A percentile compares a stretch with the other conserved stretches of the same genome.
phyloP scores from a whole-genome alignment of 2,329 filamentous ascomycete genomes.

The Harringtonia aguacate region DNA sequence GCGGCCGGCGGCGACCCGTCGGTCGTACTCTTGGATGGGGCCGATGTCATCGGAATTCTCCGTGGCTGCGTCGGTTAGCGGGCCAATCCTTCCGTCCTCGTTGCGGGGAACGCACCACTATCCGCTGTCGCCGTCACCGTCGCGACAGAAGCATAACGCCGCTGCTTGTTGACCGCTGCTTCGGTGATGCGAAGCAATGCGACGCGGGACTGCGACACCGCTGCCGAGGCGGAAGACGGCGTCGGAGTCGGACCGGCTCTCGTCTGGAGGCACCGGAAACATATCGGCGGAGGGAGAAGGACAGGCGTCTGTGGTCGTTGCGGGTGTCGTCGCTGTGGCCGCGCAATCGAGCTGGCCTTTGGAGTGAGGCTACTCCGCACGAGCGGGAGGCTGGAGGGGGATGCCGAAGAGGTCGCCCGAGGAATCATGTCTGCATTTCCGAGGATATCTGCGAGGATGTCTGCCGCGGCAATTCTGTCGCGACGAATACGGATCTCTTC shows the following conservation, averaged over 20 bases:
- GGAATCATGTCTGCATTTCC: slow-evolving; percentile 6
- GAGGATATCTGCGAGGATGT: background rate
- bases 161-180: background rate
- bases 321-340: background rate
- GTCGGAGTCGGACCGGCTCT: background rate
- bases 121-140: slow-evolving; percentile 7
- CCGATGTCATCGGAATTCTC: slow-evolving; percentile 37
- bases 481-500: no score
- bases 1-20: slow-evolving; percentile 60
- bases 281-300: background rate
- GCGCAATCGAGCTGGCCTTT: background rate
- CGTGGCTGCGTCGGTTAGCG: background rate
- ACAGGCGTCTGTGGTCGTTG: slow-evolving; percentile 1
- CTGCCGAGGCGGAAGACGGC: background rate
- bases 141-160: slow-evolving; percentile 8
- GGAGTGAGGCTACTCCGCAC: slow-evolving; percentile 6
- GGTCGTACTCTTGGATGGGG: slow-evolving; percentile 81
- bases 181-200: background rate
- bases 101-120: no score
- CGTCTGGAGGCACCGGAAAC: slow-evolving; percentile 9
- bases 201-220: background rate
- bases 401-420: background rate
- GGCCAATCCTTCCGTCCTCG: background rate
- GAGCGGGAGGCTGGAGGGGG: slow-evolving; percentile 2
- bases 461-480: no score